These are phyloP conservation scores for Exophiala bonariae DNA, from an alignment of 2,329 filamentous ascomycete genomes.

Conservation along the genomic window DNA sequence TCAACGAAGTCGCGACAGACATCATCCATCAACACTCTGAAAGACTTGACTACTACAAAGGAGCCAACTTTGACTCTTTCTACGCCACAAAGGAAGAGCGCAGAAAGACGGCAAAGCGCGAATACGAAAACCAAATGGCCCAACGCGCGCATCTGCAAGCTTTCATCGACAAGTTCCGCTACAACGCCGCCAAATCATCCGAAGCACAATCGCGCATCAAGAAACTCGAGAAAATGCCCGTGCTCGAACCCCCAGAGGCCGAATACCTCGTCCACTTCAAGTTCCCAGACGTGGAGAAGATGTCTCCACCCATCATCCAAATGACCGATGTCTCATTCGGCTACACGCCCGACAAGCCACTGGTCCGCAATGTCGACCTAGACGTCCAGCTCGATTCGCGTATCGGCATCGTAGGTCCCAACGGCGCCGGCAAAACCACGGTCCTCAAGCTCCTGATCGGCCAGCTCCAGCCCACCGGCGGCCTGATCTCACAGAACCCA, in stretches of 20 bases:
- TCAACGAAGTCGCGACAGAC: constrained; percentile 98
- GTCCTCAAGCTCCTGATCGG: constrained; percentile 97
- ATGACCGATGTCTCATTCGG: constrained; percentile 93
- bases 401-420: constrained; percentile 98
- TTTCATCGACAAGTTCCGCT: constrained; percentile 99
- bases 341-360: constrained; percentile 74
- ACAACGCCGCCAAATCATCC: constrained; percentile 97
- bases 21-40: constrained; percentile 99
- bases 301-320: constrained; percentile 95
- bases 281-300: constrained; percentile 96
- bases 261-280: constrained; percentile 97
- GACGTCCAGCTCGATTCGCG: constrained; percentile 97
- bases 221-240: constrained; percentile 95
- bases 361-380: constrained; percentile 84
- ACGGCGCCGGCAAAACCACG: constrained; percentile 97
- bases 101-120: constrained; percentile 91
- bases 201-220: constrained; percentile 99
- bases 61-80: constrained; percentile 95
- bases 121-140: constrained; percentile 98
- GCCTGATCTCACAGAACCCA: constrained; percentile 84
- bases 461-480: constrained; percentile 72
- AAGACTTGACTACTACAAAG: constrained; percentile 96
- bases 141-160: constrained; percentile 90
- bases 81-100: constrained; percentile 97
- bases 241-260: constrained; percentile 83